Percentiles rank a stretch among this genome's conserved stretches.
phyloP scores from a whole-genome alignment of 2,329 filamentous ascomycete genomes.

The Monilinia laxa region DNA sequence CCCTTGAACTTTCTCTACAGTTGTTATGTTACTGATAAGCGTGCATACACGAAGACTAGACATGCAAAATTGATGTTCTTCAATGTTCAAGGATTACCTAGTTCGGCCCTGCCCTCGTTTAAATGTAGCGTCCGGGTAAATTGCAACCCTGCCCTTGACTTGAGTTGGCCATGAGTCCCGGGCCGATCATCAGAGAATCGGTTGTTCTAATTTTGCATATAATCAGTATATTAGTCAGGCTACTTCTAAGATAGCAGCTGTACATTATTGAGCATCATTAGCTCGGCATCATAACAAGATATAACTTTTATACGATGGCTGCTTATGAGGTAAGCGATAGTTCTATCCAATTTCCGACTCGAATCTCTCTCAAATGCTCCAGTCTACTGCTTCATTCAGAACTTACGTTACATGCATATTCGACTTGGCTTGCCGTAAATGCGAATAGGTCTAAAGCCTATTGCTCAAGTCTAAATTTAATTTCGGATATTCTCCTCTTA shows the following conservation, averaged over 20 bases:
- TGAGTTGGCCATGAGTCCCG: not conserved
- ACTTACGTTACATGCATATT: not conserved
- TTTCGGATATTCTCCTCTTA: not conserved
- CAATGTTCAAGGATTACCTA: not conserved
- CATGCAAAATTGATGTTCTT: conserved; percentile 4
- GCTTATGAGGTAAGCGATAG: not conserved
- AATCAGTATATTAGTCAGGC: not conserved
- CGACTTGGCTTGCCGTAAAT: not conserved
- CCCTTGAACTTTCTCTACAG: not conserved
- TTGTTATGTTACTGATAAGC: conserved; percentile 7
- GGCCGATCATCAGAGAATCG: conserved; percentile 9
- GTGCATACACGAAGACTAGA: conserved; percentile 21
- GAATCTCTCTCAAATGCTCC: not conserved
- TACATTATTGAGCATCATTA: conserved; percentile 2
- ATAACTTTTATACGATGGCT: not conserved
- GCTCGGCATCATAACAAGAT: not conserved
- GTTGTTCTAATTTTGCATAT: not conserved
- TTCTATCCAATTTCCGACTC: not conserved
- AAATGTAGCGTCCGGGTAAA: not conserved
- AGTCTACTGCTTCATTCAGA: not conserved
- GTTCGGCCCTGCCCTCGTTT: conserved; percentile 4
- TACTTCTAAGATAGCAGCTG: not conserved
- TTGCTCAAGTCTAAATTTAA: not conserved
- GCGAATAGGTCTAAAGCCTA: not conserved
- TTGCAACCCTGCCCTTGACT: not conserved